Base-by-base conservation (phyloP, 2,329 filamentous ascomycete species). In the Pyrenophora seminiperda region DNA sequence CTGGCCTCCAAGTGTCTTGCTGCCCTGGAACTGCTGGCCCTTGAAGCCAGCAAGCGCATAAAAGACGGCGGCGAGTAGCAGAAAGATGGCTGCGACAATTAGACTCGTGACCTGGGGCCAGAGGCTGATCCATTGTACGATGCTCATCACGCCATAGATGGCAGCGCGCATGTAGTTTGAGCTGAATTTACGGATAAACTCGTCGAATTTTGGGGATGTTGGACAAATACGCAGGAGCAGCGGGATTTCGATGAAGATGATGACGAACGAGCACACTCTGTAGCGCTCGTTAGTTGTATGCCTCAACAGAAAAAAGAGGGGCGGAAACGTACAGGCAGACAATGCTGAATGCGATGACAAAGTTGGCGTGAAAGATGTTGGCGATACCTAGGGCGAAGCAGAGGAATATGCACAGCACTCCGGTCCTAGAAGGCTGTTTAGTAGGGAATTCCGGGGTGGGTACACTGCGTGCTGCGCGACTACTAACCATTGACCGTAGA, bases 221-320 rank as follows among this genome's bases (percentile, higher is more conserved):
- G 94, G 94, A 79, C 94, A 99, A 78, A 99, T 97, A 76, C 94
- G 90, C 55, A 99, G 87, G 50, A 99, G 89, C 52, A 97, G 87
- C 20, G 94, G 94, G 14, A 99, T 87, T 75, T 99, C 78, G 61
- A 79, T 76, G 67, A 80, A 80, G 65, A 79, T 71, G 63, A 79
- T 76, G 62, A 79, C 66, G 70, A 80, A 79, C 49, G 76, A 62
- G 59, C 65, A 78, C 41, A 78, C 67, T 59, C 79, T 79, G 65
- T 17, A 11, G 6, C 30, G 3, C 5, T 24, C 15, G 38, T 62
- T 47, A 62, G 56, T 20, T 14, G 2, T 9, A n/a, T 11, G 4
- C 13, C 19, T 24, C 20, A 13, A 38, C 18, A 42, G 40, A 41
- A 24, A 22, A 24, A 5, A 15, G 18, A 14, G 11, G 18, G 22